These are phyloP conservation scores for Ambrosiella cleistominuta DNA, from an alignment of 2,329 filamentous ascomycete genomes.

Conservation along the genomic window DNA sequence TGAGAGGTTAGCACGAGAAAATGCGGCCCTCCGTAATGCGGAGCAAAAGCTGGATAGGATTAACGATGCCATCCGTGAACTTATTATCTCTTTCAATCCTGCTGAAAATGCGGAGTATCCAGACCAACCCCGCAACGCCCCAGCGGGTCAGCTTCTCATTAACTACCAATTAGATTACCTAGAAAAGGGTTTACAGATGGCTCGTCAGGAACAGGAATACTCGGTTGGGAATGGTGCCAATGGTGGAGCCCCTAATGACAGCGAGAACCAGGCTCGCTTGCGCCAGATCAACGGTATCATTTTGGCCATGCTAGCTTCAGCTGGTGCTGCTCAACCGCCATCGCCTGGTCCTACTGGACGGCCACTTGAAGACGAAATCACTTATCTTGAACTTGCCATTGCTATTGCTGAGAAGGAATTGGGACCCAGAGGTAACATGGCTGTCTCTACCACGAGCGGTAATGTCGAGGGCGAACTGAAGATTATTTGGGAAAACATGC, in stretches of 20 bases:
- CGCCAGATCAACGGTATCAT: constrained; percentile 47
- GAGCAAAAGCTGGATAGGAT: constrained; percentile 50
- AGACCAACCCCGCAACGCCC: constrained; percentile 16
- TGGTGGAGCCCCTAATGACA: constrained; percentile 9
- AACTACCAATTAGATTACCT: constrained; percentile 51
- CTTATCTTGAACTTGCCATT: constrained; percentile 43
- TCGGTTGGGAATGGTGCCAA: constrained; percentile 10
- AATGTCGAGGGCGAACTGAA: constrained; percentile 39
- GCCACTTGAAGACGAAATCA: constrained; percentile 47
- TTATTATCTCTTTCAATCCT: constrained; percentile 48
- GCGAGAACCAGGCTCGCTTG: constrained; percentile 36
- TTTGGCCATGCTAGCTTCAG: constrained; percentile 35
- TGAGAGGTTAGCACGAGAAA: constrained; percentile 23
- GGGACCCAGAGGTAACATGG: constrained; percentile 7
- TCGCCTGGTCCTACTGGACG: constrained; percentile 40
- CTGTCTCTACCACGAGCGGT: constrained; percentile 24
- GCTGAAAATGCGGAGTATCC: constrained; percentile 30
- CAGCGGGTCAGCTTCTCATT: constrained; percentile 29
- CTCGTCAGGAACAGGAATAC: constrained; percentile 40
- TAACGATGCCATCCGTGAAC: constrained; percentile 47
- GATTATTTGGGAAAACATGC: constrained; percentile 40
- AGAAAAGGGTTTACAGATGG: constrained; percentile 42
- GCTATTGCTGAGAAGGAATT: constrained; percentile 10
- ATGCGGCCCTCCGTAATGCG: constrained; percentile 39
- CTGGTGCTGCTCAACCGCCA: constrained; percentile 31